Conservation (phyloP, 495 filamentous ascomycete species). For the Aspergillus olivimuriae region DNA sequence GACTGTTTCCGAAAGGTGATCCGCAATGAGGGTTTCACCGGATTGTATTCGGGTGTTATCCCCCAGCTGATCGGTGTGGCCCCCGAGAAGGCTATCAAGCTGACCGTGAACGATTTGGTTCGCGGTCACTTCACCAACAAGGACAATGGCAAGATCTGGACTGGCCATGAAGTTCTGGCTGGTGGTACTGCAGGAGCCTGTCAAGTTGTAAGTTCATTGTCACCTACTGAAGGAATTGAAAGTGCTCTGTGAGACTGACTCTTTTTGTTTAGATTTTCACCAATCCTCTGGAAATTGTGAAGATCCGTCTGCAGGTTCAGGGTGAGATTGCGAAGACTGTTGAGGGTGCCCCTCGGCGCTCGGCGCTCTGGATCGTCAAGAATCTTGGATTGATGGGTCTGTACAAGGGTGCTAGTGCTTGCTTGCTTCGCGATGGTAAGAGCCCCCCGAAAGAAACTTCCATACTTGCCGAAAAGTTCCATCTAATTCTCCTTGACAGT, state of each 20-base stretch:
- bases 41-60: slow-evolving; percentile 88
- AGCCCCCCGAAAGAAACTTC: neutral
- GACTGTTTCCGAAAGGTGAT: slow-evolving; percentile 92
- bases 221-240: too few species aligned
- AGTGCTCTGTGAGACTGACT: neutral
- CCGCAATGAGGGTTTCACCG: slow-evolving; percentile 80
- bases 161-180: slow-evolving; percentile 68
- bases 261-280: slow-evolving; percentile 66
- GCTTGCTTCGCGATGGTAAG: slow-evolving; percentile 75
- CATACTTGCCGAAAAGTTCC: neutral
- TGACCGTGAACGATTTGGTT: slow-evolving; percentile 94
- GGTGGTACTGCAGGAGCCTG: slow-evolving; percentile 89
- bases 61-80: slow-evolving; percentile 96
- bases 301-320: slow-evolving; percentile 96
- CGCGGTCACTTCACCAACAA: slow-evolving; percentile 70
- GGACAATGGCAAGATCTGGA: slow-evolving; percentile 67
- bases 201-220: slow-evolving; percentile 92
- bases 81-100: slow-evolving; percentile 97
- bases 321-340: slow-evolving; percentile 88
- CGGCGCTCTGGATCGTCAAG: slow-evolving; percentile 93
- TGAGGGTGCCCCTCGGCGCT: slow-evolving; percentile 76
- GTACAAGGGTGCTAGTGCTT: slow-evolving; percentile 97
- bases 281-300: slow-evolving; percentile 97
- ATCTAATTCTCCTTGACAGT: slow-evolving; percentile 37
- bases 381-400: slow-evolving; percentile 92